Base-by-base conservation (phyloP, 1,284 basidiomycete genomes). In the Austropuccinia psidii region DNA sequence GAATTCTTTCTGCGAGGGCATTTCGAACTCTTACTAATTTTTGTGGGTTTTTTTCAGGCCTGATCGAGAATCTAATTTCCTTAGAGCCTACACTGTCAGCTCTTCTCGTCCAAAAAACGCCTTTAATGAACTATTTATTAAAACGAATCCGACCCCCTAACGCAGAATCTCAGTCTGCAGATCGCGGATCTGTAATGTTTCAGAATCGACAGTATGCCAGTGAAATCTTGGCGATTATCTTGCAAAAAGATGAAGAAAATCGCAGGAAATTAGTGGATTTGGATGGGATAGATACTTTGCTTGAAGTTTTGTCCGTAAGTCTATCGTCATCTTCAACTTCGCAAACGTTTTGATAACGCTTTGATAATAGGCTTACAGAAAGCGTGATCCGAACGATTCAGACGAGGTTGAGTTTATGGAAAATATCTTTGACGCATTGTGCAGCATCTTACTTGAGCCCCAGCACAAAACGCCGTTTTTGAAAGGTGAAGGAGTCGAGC, bases 331-430 rank as follows among this genome's bases (percentile, higher is more conserved):
- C n/a, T 43, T 17, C 13, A 15, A 43, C 45, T 15, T 54, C 15
- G 29, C n/a, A 24, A 39, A 6, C 8, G 11, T n/a, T 8, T 37
- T 37, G 11, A 37, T 37, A 24, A 15, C 21, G 31, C 8, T 43
- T 49, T 55, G 65, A 21, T 13, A 31, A 35, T 73, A 95, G 91
- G 88, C 89, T 86, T 98, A 89, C 79, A 87, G 93, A 61, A 86
- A 87, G 77, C 84, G 86, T 57, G 90, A 96, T 78, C 93, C 93
- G 0, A 82, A 82, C 0, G 89, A 92, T 76, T 86, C 88, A 5
- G 96, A 98, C 75, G 95, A 98, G 82, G 85, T 87, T 11, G 96
- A 98, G 80, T 98, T 93, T 81, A 93, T 98, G 90, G 95, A 98
- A 80, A 98, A 99, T 80, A 77, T 91, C 1, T 97, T 98, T 78